Evolutionary conservation across 805 yeast genomes (phyloP).

Genomic region (Candida cerambycidarum): DNA sequence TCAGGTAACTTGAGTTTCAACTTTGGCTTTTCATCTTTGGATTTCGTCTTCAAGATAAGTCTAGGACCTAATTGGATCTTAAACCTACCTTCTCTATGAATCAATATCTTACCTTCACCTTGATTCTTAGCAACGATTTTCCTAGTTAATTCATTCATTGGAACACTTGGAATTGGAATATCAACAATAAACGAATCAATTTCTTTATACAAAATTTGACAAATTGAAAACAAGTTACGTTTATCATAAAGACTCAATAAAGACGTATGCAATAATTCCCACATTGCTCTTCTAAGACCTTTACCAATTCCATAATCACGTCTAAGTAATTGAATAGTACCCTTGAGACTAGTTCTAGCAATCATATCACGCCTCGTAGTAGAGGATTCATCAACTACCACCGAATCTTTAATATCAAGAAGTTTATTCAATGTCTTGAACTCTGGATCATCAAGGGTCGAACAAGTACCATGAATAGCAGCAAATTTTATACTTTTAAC

Average conservation of each 20-base stretch:
- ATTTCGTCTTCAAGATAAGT: conserved; percentile 10
- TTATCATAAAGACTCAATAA: conserved; percentile 58
- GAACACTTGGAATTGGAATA: conserved; percentile 64
- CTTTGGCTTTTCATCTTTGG: conserved; percentile 11
- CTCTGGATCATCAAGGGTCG: conserved; percentile 65
- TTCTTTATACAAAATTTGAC: conserved; percentile 65
- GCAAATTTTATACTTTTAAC: conserved; percentile 58
- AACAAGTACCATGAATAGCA: conserved; percentile 62
- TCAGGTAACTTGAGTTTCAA: conserved; percentile 13
- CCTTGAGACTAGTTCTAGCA: conserved; percentile 63
- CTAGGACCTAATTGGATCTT: conserved; percentile 47
- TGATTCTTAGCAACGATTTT: conserved; percentile 59
- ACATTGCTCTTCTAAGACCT: conserved; percentile 59
- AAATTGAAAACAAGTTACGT: conserved; percentile 60
- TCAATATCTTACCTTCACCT: conserved; percentile 53
- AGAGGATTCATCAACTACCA: conserved; percentile 51
- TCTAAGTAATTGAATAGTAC: conserved; percentile 64
- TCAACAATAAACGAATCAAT: conserved; percentile 59
- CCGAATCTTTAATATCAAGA: conserved; percentile 17
- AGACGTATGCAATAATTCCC: conserved; percentile 70
- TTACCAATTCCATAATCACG: conserved; percentile 55
- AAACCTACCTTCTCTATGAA: conserved; percentile 61
- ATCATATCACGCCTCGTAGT: conserved; percentile 57
- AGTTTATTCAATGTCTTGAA: conserved; percentile 39
- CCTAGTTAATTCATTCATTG: conserved; percentile 43